Evolutionary conservation across 73 alveolate genomes (phyloP), one percentile per base, ranked within the genome.

Genomic region (Uronychia setigera): DNA sequence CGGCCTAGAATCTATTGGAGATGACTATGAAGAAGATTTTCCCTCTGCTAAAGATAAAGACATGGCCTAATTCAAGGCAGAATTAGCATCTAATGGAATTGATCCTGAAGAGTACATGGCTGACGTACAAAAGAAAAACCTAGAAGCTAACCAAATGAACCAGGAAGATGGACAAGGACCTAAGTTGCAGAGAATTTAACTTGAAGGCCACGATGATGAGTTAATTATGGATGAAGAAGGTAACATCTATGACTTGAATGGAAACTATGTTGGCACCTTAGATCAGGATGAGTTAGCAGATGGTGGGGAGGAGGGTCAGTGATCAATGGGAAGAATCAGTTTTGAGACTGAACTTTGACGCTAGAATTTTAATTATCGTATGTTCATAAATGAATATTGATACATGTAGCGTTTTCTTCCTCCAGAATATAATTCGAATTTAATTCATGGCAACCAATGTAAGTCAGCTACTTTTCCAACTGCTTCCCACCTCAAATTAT

Each of bases 141-240:
- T 46, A 19, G n/a, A 46, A 46, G 67, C n/a, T 19, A 46, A 46
- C 5, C n/a, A 46, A 11, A 19, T 11, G 67, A 19, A 46, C 19
- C 19, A 11, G 19, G 67, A 46, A 46, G 67, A 46, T 11, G 67
- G 19, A 46, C 5, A 46, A 5, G 67, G n/a, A 46, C 67, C 67
- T 5, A 46, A 5, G 5, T 19, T 86, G 75, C 28, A 80, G 78
- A 79, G 88, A 60, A 86, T 86, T 26, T 59, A 86, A 67, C 75
- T 86, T 28, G 92, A 86, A 67, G 92, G 92, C 11, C 86, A 86
- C 29, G 92, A 86, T n/a, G 78, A 59, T 27, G 92, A 86, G 78
- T 80, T 29, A 33, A 78, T 79, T 1, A 86, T 86, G 92, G 92
- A 86, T 33, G 83, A 78, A 26, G 80, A 80, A 0, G 92, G 92